Evolutionary conservation across 1,139 yeast species (phyloP), one percentile per base, ranked within the genome.

Genomic region (Sugiyamaella castrensis): DNA sequence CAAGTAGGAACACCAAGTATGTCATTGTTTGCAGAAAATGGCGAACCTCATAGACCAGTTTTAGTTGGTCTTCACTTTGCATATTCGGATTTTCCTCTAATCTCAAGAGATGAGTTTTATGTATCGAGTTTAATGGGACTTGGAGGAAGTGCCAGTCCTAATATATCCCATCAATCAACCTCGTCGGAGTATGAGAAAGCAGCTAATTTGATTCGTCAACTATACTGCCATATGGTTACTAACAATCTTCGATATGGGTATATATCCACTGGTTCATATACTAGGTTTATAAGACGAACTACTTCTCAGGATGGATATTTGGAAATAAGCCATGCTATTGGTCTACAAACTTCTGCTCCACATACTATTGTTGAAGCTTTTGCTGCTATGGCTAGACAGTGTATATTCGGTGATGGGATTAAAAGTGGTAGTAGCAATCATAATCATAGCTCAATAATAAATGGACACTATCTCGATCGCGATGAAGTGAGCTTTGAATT

Each of bases 241-340:
- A 62, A 63, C 41, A 46, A 54, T 33, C 42, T 62, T n/a, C 48
- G 57, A 8, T 57, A 55, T 35, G 66, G 65, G 4, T 61, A 55
- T 42, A 39, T 64, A 2, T 52, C 61, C 0, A 57, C 61, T 7
- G 57, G 58, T 8, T 34, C 52, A 1, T 45, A 39, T 30, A 57
- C 60, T 7, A 46, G 64, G 24, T 60, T 63, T 45, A 47, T 63
- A 10, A 40, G 47, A 6, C 48, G 60, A 13, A 33, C 41, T 12
- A 33, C 41, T 28, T 7, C 43, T 6, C 37, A 30, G 2, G 53
- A 52, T 2, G 46, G 53, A 11, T 29, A 33, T 26, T 45, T 61
- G 28, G 55, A 48, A 33, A 47, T 62, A 12, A 60, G 66, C 13
- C 56, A 56, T 7, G 56, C 58, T 0, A 42, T 42, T 12, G 36